Evolutionary conservation across 2,329 filamentous ascomycete species (phyloP).

Genomic region (Pseudopyrenochaeta lycopersici): DNA sequence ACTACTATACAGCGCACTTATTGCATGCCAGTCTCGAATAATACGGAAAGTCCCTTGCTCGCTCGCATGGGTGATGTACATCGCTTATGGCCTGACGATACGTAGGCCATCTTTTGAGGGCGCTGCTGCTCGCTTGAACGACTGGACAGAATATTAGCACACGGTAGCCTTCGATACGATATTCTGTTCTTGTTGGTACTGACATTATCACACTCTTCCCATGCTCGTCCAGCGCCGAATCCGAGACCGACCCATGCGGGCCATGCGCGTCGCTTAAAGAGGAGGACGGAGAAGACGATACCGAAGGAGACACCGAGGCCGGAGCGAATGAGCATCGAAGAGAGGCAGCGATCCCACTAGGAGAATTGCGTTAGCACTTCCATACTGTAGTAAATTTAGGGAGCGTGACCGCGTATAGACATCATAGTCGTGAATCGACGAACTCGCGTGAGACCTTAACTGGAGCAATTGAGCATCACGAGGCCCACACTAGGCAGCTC

Average conservation of each 20-base stretch:
- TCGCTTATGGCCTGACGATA: constrained; percentile 54
- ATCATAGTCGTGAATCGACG: not conserved
- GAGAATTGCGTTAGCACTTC: constrained; percentile 29
- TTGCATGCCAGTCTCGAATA: constrained; percentile 27
- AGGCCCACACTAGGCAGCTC: not conserved
- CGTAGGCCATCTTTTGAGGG: constrained; percentile 60
- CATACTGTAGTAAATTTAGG: constrained; percentile 1
- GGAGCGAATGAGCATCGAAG: constrained; percentile 96
- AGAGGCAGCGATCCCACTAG: constrained; percentile 98
- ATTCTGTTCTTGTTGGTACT: constrained; percentile 25
- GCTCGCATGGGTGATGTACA: constrained; percentile 1
- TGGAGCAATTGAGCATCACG: constrained; percentile 5
- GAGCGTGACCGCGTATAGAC: constrained; percentile 6
- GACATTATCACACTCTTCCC: constrained; percentile 94
- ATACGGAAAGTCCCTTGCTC: constrained; percentile 16
- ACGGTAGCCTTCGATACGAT: not conserved
- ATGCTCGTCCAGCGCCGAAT: constrained; percentile 94
- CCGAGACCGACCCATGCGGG: constrained; percentile 94
- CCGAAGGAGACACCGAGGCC: constrained; percentile 95
- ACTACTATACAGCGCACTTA: constrained; percentile 48
- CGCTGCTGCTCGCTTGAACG: constrained; percentile 61
- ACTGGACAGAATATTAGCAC: constrained; percentile 46
- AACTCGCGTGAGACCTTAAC: constrained; percentile 18
- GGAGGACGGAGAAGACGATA: constrained; percentile 95
- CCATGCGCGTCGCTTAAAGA: constrained; percentile 98